Evolutionary conservation across 176 grass and related monocot genomes (phyloP).

Genomic region (Chloris gayana): DNA sequence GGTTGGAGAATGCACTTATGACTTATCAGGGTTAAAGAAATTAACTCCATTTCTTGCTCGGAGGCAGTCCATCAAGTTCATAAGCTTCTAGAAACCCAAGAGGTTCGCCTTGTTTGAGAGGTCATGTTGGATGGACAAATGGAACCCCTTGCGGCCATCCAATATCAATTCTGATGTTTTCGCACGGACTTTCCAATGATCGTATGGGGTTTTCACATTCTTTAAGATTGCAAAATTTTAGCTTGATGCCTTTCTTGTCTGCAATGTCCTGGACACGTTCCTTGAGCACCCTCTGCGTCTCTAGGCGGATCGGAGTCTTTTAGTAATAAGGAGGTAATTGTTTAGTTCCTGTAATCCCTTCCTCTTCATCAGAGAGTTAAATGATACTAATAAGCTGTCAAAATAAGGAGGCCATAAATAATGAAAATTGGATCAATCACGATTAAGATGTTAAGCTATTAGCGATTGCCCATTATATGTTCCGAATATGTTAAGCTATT

Average conservation of each 20-base stretch:
- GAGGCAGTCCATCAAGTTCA: slow-evolving; percentile 84
- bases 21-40: slow-evolving; percentile 44
- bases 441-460: no score
- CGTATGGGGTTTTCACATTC: slow-evolving; percentile 76
- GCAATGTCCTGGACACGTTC: slow-evolving; percentile 91
- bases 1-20: no score
- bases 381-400: slow-evolving; percentile 45
- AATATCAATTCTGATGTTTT: slow-evolving; percentile 62
- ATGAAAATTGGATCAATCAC: not conserved
- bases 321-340: slow-evolving; percentile 86
- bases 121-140: slow-evolving; percentile 98
- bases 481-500: no score
- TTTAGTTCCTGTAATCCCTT: slow-evolving; percentile 59
- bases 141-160: slow-evolving; percentile 90
- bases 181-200: slow-evolving; percentile 55
- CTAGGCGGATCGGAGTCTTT: slow-evolving; percentile 81
- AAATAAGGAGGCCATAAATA: slow-evolving; percentile 19
- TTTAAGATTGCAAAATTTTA: slow-evolving; percentile 84
- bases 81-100: slow-evolving; percentile 91
- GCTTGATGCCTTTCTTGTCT: slow-evolving; percentile 82
- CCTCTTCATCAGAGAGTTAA: slow-evolving; percentile 55
- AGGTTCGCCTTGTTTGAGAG: slow-evolving; percentile 94
- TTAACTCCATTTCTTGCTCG: slow-evolving; percentile 86
- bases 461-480: no score
- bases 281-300: slow-evolving; percentile 92